A percentile compares a stretch with the other conserved stretches of the same genome.
Conservation (phyloP, 1,284 basidiomycete genomes). For the Pseudozyma hubeiensis region DNA sequence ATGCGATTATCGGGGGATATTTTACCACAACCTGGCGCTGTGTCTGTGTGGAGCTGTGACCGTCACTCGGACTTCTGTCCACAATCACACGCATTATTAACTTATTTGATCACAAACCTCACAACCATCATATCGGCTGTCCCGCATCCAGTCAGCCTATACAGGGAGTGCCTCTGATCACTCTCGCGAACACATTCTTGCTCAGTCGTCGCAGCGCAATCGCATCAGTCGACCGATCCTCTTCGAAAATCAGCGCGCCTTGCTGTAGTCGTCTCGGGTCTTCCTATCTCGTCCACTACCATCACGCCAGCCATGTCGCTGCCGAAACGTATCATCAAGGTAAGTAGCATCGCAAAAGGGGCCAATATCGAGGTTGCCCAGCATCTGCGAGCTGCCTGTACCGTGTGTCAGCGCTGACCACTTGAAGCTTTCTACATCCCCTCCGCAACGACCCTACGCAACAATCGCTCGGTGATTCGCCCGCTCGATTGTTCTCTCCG, state of each 20-base stretch:
- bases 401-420: no score
- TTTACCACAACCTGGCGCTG: not conserved
- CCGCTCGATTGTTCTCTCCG: not conserved
- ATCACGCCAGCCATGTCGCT: constrained; percentile 53
- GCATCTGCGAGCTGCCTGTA: no score
- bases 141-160: not conserved
- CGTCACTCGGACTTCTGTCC: not conserved
- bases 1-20: no score
- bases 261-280: no score
- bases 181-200: not conserved
- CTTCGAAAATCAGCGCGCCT: not conserved
- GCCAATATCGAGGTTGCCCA: not conserved
- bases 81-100: not conserved
- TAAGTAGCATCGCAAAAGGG: constrained; percentile 20
- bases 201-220: not conserved
- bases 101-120: not conserved
- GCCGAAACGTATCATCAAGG: constrained; percentile 69
- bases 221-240: not conserved
- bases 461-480: no score
- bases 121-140: constrained; percentile 8
- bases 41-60: constrained; percentile 1
- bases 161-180: no score
- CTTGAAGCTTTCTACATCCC: no score
- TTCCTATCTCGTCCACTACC: not conserved
- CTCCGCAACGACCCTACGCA: no score